These are phyloP conservation scores for Ampelocalamus luodianensis DNA, from an alignment of 176 grass and related monocot species.

Conservation along the genomic window DNA sequence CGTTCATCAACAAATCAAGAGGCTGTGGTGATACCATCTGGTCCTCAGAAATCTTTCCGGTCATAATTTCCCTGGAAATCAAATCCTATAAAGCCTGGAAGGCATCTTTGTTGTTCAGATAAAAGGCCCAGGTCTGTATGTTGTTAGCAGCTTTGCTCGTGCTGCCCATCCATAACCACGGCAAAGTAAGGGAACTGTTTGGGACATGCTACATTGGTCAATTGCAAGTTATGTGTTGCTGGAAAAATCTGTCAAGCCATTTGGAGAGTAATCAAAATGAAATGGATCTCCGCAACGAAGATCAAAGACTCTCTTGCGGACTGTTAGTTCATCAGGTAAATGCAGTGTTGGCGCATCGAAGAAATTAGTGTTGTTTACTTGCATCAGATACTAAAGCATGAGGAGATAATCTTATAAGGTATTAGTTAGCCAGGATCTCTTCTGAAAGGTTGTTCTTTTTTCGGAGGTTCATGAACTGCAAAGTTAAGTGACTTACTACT, in stretches of 20 bases:
- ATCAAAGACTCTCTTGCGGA: not conserved
- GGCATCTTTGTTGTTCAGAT: not conserved
- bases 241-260: not conserved
- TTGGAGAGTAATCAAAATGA: not conserved
- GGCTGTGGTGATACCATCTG: not conserved
- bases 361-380: not conserved
- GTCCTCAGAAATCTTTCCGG: not conserved
- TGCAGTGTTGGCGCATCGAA: not conserved
- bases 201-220: not conserved
- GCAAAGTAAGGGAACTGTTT: not conserved
- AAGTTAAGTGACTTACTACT: not conserved
- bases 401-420: not conserved
- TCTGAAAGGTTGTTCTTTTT: not conserved
- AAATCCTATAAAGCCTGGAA: not conserved
- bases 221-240: not conserved
- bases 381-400: not conserved
- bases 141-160: not conserved
- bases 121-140: not conserved
- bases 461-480: not conserved
- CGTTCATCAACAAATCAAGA: not conserved
- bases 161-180: not conserved
- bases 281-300: not conserved
- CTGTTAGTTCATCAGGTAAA: not conserved
- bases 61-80: not conserved
- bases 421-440: not conserved